Conservation (phyloP, 352 stramenopile species). For the Phytophthora agathidicida region DNA sequence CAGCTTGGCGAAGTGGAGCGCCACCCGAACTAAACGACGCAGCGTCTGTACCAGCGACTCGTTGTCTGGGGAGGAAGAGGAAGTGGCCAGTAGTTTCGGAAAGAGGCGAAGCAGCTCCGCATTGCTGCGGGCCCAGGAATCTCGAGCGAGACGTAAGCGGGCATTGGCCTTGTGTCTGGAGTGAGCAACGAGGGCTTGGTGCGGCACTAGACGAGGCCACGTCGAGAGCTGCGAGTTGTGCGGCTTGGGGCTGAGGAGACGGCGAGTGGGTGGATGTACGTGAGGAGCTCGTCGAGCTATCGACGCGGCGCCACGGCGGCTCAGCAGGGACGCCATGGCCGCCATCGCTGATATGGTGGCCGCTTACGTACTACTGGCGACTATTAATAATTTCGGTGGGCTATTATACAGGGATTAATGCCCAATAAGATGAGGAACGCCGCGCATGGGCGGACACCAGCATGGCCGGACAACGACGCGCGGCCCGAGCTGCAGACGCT, state of each 20-base stretch:
- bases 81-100: constrained; percentile 35
- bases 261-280: not conserved
- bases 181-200: constrained; percentile 26
- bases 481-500: constrained; percentile 30
- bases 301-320: not conserved
- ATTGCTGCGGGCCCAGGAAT: constrained; percentile 26
- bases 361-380: no score
- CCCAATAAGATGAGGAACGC: constrained; percentile 6
- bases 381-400: no score
- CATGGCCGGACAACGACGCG: constrained; percentile 30
- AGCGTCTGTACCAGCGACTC: constrained; percentile 40
- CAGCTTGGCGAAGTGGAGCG: constrained; percentile 68
- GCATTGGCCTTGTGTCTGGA: not conserved
- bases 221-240: constrained; percentile 13
- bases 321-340: not conserved
- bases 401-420: no score
- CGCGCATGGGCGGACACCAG: constrained; percentile 1
- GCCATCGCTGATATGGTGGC: no score
- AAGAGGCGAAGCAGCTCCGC: constrained; percentile 28
- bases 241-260: not conserved
- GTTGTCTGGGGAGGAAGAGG: constrained; percentile 1
- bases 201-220: constrained; percentile 27
- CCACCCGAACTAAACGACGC: constrained; percentile 51
- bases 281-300: constrained; percentile 2
- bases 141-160: constrained; percentile 15